These are phyloP conservation scores for Thelonectria rubi DNA, from an alignment of 2,329 filamentous ascomycete genomes.

Conservation along the genomic window DNA sequence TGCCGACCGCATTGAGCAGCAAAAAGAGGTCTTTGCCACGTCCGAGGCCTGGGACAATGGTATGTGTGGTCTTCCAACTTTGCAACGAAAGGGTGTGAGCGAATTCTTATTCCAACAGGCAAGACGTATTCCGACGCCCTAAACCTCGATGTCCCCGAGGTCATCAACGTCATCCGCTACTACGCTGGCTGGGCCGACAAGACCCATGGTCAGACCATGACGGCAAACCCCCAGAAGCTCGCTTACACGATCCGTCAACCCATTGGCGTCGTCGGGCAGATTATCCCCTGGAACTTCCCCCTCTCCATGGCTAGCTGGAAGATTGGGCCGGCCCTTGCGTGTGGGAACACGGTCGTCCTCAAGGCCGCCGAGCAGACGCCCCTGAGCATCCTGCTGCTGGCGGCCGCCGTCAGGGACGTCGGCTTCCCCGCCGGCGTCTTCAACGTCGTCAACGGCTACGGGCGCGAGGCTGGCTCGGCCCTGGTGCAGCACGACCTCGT, in stretches of 20 bases:
- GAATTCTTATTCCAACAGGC: constrained; percentile 50
- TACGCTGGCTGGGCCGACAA: constrained; percentile 85
- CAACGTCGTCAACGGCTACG: constrained; percentile 79
- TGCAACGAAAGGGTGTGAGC: too few species aligned
- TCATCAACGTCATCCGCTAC: constrained; percentile 46
- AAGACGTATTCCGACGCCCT: constrained; percentile 68
- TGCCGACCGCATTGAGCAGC: constrained; percentile 65
- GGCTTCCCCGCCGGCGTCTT: constrained; percentile 79
- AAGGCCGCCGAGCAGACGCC: constrained; percentile 81
- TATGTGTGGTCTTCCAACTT: constrained; percentile 55
- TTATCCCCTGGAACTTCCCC: constrained; percentile 88
- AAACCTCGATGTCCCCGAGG: constrained; percentile 66
- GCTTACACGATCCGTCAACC: constrained; percentile 71
- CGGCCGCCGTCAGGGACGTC: constrained; percentile 73
- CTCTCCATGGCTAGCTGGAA: constrained; percentile 83
- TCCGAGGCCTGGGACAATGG: constrained; percentile 75
- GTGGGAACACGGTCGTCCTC: constrained; percentile 75
- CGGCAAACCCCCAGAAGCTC: constrained; percentile 77
- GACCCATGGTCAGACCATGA: constrained; percentile 82
- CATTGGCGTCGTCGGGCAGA: constrained; percentile 80
- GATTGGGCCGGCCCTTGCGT: constrained; percentile 75
- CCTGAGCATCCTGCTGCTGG: constrained; percentile 72
- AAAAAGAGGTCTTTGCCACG: constrained; percentile 59
- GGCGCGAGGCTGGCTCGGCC: constrained; percentile 77
- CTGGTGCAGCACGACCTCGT: constrained; percentile 62